Evolutionary conservation across 495 filamentous ascomycete genomes (phyloP).

Genomic region (Cryomyces minteri): DNA sequence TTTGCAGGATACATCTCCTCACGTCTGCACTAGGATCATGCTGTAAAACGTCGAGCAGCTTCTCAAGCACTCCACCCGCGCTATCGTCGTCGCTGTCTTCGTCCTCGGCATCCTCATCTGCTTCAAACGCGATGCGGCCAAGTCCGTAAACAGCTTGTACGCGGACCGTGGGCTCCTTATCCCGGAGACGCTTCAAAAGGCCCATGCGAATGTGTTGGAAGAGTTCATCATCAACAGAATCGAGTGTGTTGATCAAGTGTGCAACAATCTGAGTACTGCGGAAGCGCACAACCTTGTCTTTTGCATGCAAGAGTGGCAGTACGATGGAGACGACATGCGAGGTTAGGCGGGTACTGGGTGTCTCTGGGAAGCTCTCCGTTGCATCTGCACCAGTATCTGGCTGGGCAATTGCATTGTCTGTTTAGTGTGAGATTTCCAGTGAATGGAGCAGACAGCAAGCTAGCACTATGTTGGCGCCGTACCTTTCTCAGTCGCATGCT

Average conservation of each 20-base stretch:
- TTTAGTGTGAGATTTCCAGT: neutral
- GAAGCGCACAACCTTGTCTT: slow-evolving; percentile 86
- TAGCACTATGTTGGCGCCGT: slow-evolving; percentile 2
- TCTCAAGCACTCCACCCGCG: slow-evolving; percentile 45
- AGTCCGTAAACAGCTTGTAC: slow-evolving; percentile 89
- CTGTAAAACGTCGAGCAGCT: slow-evolving; percentile 79
- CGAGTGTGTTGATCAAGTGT: slow-evolving; percentile 75
- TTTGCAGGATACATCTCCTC: slow-evolving; percentile 66
- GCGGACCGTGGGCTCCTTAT: slow-evolving; percentile 82
- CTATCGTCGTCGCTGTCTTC: slow-evolving; percentile 34
- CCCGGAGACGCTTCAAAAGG: slow-evolving; percentile 65
- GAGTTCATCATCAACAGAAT: slow-evolving; percentile 75
- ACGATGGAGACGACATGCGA: slow-evolving; percentile 48
- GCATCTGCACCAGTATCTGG: no score
- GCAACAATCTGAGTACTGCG: slow-evolving; percentile 76
- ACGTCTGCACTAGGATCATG: slow-evolving; percentile 93
- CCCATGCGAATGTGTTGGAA: slow-evolving; percentile 62
- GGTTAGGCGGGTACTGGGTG: slow-evolving; percentile 62
- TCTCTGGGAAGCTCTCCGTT: slow-evolving; percentile 60
- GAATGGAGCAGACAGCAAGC: neutral
- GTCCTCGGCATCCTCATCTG: slow-evolving; percentile 38
- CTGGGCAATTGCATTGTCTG: slow-evolving; percentile 30
- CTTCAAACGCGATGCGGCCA: slow-evolving; percentile 65
- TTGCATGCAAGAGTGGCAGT: slow-evolving; percentile 54
- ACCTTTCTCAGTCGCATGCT: slow-evolving; percentile 70